Evolutionary conservation across 176 grass and related monocot species (phyloP).

Genomic region (Oryza punctata): DNA sequence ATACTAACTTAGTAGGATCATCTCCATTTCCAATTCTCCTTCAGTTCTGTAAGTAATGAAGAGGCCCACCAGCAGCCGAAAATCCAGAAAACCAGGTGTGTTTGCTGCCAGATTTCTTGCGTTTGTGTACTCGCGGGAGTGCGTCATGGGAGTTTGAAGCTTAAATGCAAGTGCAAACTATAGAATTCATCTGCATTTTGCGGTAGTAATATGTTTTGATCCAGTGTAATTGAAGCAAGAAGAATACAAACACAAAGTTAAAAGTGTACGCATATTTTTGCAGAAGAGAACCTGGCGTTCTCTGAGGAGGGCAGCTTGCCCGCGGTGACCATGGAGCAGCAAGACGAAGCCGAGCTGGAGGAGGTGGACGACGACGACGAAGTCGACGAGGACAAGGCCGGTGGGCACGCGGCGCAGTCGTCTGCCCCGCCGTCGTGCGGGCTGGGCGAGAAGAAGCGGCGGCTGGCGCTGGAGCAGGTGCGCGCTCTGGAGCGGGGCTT

Average conservation of each 20-base stretch:
- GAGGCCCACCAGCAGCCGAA: constrained; percentile 27
- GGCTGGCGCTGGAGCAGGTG: constrained; percentile 55
- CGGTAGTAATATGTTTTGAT: neutral
- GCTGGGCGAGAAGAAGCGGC: constrained; percentile 64
- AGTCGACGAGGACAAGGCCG: constrained; percentile 8
- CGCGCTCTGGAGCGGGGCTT: constrained; percentile 63
- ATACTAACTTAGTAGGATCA: neutral
- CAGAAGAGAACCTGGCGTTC: constrained; percentile 42
- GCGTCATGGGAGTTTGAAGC: constrained; percentile 12
- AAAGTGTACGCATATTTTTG: neutral
- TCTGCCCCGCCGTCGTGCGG: constrained; percentile 36
- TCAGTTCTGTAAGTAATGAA: constrained; percentile 33
- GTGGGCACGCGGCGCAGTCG: neutral
- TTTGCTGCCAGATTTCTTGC: neutral
- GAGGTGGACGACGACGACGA: constrained; percentile 43
- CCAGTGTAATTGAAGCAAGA: neutral
- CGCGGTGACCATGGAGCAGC: constrained; percentile 39
- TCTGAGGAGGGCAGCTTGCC: constrained; percentile 12
- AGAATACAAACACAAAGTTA: neutral
- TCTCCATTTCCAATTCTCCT: constrained; percentile 24
- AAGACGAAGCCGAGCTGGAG: constrained; percentile 36
- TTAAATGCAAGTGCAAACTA: neutral
- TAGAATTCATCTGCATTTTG: constrained; percentile 12
- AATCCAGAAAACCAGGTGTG: constrained; percentile 43
- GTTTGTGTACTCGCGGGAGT: constrained; percentile 4